A percentile compares a stretch with the other conserved stretches of the same genome.
Evolutionary conservation across 495 filamentous ascomycete genomes (phyloP).

Genomic region (Annulohypoxylon maeteangense): DNA sequence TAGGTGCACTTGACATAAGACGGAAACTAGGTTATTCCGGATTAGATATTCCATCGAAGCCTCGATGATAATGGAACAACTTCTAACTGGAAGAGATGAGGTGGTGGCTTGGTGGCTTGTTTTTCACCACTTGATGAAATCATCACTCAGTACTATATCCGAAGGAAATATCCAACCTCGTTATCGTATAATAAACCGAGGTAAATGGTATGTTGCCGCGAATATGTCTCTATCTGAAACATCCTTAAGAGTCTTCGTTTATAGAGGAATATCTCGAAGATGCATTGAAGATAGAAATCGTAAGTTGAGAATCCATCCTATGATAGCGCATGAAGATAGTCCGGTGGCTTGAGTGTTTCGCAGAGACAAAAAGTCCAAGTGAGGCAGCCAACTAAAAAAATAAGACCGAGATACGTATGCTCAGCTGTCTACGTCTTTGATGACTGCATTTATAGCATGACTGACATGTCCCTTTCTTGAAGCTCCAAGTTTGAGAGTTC

Average conservation of each 20-base stretch:
- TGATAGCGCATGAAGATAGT: conserved; percentile 5
- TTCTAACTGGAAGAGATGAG: background rate
- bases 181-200: background rate
- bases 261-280: background rate
- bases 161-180: background rate
- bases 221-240: background rate
- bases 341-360: background rate
- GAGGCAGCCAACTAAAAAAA: background rate
- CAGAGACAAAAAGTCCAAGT: background rate
- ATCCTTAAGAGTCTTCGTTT: background rate
- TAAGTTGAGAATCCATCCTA: background rate
- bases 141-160: background rate
- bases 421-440: background rate
- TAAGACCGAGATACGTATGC: conserved; percentile 6
- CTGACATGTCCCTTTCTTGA: background rate
- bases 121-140: background rate
- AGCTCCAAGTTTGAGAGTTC: background rate
- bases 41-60: background rate
- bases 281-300: background rate
- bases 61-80: background rate
- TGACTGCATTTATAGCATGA: conserved; percentile 8
- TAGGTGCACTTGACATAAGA: background rate
- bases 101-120: background rate
- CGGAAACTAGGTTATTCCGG: conserved; percentile 1
- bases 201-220: background rate